Evolutionary conservation across 768 basidiomycete species (phyloP).

Genomic region (Pleurotus ostreatus): DNA sequence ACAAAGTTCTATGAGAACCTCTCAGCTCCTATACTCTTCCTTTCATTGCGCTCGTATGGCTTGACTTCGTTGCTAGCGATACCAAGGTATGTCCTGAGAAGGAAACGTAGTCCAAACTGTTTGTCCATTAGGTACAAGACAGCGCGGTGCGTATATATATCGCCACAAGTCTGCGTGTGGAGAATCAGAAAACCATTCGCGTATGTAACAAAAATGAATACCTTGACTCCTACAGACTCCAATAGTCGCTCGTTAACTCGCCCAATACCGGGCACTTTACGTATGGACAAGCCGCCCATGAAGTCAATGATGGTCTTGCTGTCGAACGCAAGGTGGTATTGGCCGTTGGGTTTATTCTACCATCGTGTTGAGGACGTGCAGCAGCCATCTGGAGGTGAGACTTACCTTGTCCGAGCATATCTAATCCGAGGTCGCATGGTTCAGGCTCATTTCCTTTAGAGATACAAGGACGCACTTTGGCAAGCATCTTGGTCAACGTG

Average conservation of each 20-base stretch:
- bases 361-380: neutral
- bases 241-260: constrained; percentile 85
- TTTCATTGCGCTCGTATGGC: constrained; percentile 71
- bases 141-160: constrained; percentile 76
- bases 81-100: constrained; percentile 81
- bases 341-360: constrained; percentile 93
- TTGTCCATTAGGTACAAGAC: constrained; percentile 81
- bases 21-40: constrained; percentile 92
- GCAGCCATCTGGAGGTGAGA: constrained; percentile 2
- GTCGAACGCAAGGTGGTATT: constrained; percentile 73
- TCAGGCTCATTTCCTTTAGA: neutral
- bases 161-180: constrained; percentile 72
- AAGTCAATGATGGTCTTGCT: constrained; percentile 62
- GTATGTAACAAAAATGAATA: constrained; percentile 17
- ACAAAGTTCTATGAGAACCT: constrained; percentile 36
- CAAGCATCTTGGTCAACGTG: constrained; percentile 56
- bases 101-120: constrained; percentile 72
- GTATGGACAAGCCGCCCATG: constrained; percentile 78
- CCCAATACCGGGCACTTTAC: constrained; percentile 87
- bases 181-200: neutral
- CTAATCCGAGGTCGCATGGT: constrained; percentile 29
- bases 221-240: constrained; percentile 85
- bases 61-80: constrained; percentile 81
- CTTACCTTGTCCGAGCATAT: constrained; percentile 88
- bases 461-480: constrained; percentile 57